These are phyloP conservation scores for Quercus cerris DNA, from an alignment of 306 rosid species.

Conservation along the genomic window DNA sequence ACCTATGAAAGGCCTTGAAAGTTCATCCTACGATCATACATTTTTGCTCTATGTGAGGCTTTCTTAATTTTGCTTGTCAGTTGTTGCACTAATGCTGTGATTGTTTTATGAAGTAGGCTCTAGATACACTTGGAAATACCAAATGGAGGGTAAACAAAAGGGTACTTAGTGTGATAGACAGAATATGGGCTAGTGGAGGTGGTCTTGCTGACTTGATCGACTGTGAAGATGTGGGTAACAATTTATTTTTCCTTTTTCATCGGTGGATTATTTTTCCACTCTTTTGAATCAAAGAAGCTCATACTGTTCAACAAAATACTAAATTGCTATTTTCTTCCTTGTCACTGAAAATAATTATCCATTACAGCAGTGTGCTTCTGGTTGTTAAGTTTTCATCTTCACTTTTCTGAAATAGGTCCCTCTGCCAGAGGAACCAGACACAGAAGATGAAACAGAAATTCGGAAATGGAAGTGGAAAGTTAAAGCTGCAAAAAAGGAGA, in stretches of 20 bases:
- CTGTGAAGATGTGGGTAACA: constrained; percentile 70
- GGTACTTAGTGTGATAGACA: constrained; percentile 75
- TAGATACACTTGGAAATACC: constrained; percentile 81
- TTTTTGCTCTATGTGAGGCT: constrained; percentile 3
- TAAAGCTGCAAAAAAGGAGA: constrained; percentile 66
- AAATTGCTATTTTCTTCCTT: not conserved
- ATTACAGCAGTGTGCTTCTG: not conserved
- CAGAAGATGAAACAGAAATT: constrained; percentile 73
- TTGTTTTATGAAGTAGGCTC: constrained; percentile 56
- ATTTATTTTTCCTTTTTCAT: constrained; percentile 1
- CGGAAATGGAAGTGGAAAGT: constrained; percentile 93
- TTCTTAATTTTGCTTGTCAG: constrained; percentile 2
- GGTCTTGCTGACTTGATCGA: constrained; percentile 73
- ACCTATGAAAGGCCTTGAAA: not conserved
- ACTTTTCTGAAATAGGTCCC: constrained; percentile 46
- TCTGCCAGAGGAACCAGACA: constrained; percentile 72
- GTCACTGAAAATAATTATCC: not conserved
- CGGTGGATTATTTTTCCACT: constrained; percentile 6
- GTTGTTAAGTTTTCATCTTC: constrained; percentile 3
- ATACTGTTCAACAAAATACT: not conserved
- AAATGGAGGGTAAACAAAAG: constrained; percentile 86
- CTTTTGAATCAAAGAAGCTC: constrained; percentile 9
- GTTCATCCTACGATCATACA: not conserved
- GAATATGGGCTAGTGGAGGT: constrained; percentile 94
- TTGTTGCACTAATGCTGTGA: constrained; percentile 26